Base-by-base conservation (phyloP, 2,329 filamentous ascomycete species). In the Taxawa tesnikishii region DNA sequence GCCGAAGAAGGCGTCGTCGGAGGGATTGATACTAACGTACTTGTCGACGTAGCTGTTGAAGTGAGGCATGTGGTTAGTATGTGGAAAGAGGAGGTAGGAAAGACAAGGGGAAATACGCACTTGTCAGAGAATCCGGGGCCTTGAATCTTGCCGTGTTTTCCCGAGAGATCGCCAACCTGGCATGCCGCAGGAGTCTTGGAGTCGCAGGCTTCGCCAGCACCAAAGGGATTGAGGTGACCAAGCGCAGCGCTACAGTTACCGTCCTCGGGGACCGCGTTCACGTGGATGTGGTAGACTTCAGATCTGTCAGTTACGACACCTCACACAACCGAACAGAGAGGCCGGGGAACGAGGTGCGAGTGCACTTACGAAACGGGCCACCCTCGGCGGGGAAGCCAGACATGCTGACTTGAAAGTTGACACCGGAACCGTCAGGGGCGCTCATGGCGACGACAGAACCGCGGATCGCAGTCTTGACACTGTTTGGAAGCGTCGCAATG, bases 111-210 rank as follows among this genome's bases (percentile, higher is more conserved):
- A 31, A 31, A 31, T 27, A 39, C 44, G 35, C 39, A 65, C 28
- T 40, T 39, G 24, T 40, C 39, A 10, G 31, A 28, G 33, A 36
- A 34, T 21, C 28, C 31, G 30, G 32, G 26, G 18, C 39, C 37
- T 15, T 54, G 62, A 46, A 81, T 68, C 38, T 65, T 64, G 39
- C 79, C 79, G 46, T 79, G 62, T 60, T 88, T 88, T 49, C 82
- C 82, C 44, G 72, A 70, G 34, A 85, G 63, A 51, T 88, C 82
- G 42, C 83, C 82, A 8, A 82, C 72, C 56, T 88, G 73, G 60
- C 82, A 90, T 7, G 71, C 75, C 39, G 69, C 55, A 6, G 76
- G 76, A 5, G 59, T 49, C 7, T 50, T 44, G 8, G 57, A 23
- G 47, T 83, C 63, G 57, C 82, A 88, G 4, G 67, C 45, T 48